Conservation (phyloP, 345 rosid genomes). For the Eucalyptus marginata region DNA sequence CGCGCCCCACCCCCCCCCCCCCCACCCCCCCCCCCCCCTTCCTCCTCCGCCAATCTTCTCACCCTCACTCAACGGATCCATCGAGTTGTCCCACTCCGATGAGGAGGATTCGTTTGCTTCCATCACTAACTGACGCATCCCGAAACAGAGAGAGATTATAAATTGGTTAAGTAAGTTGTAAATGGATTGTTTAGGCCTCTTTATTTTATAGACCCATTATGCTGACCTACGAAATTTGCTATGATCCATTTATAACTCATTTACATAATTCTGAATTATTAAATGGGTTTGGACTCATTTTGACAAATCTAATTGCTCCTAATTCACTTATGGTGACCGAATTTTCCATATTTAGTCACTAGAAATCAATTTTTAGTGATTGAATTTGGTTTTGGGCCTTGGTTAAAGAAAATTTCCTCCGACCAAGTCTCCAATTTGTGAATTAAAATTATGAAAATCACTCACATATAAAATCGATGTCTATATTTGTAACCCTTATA, state of each 20-base stretch:
- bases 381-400: background rate
- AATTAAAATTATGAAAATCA: background rate
- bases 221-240: background rate
- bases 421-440: background rate
- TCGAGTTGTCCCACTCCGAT: background rate
- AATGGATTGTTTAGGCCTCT: background rate
- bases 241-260: background rate
- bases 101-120: background rate
- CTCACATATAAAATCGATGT: background rate
- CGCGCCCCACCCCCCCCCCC: too few relatives aligned
- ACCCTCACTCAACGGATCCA: background rate
- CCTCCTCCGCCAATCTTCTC: background rate
- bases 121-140: background rate
- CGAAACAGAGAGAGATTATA: background rate
- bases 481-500: background rate
- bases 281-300: background rate
- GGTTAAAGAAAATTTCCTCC: background rate
- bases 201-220: too few relatives aligned
- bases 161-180: background rate
- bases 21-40: accelerated
- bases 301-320: background rate
- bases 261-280: background rate
- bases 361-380: background rate
- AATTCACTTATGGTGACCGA: background rate
- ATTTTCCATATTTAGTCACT: background rate